These are phyloP conservation scores for Amphichorda felina DNA, from an alignment of 2,329 filamentous ascomycete genomes.

Conservation along the genomic window DNA sequence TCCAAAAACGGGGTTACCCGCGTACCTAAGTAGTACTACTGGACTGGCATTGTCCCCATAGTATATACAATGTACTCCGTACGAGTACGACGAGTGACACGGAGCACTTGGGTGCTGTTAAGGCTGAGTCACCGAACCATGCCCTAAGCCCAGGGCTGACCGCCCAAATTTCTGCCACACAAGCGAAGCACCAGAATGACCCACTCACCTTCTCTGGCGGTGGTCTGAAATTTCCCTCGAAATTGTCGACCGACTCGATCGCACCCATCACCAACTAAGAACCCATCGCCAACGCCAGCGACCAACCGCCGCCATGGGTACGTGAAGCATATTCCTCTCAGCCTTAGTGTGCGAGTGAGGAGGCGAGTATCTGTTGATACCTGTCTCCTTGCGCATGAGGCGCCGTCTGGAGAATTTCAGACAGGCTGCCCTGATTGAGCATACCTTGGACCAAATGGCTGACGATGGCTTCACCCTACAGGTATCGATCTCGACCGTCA, in stretches of 20 bases:
- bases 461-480: constrained; percentile 41
- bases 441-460: constrained; percentile 52
- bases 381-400: constrained; percentile 7
- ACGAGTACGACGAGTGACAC: too few relatives aligned
- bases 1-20: too few relatives aligned
- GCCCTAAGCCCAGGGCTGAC: constrained; percentile 3
- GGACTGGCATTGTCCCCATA: too few relatives aligned
- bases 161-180: constrained; percentile 31
- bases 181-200: neutral
- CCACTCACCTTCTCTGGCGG: neutral
- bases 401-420: constrained; percentile 9
- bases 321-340: constrained; percentile 29
- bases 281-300: constrained; percentile 22
- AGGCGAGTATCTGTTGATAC: neutral
- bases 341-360: constrained; percentile 40
- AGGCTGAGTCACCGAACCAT: constrained; percentile 1
- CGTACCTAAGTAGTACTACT: too few relatives aligned
- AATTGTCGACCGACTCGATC: constrained; percentile 10
- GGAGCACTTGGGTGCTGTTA: too few relatives aligned
- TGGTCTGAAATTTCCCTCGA: constrained; percentile 13
- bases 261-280: constrained; percentile 17
- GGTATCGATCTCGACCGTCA: constrained; percentile 63
- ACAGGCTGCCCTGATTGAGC: constrained; percentile 35
- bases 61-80: too few relatives aligned
- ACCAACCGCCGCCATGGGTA: constrained; percentile 48